These are phyloP conservation scores for Globisporangium ultimum DNA, from an alignment of 352 stramenopile genomes.

Conservation along the genomic window DNA sequence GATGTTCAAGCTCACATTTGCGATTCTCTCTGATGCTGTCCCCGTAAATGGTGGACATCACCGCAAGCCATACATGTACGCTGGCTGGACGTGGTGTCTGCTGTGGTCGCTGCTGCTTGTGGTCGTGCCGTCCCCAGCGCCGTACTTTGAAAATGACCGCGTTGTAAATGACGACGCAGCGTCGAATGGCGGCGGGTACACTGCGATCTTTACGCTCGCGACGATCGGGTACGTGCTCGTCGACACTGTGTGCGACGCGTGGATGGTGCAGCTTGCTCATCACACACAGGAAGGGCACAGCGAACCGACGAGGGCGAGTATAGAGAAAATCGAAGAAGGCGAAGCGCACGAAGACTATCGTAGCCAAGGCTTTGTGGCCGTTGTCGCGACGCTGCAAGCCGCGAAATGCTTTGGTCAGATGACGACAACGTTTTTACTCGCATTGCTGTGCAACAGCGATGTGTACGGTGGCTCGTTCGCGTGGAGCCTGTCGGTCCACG, in stretches of 20 bases:
- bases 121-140: constrained; percentile 25
- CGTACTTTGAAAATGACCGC: constrained; percentile 33
- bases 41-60: constrained; percentile 33
- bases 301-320: not conserved
- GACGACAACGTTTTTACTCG: constrained; percentile 34
- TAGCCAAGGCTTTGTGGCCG: not conserved
- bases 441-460: constrained; percentile 52
- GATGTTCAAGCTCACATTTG: constrained; percentile 51
- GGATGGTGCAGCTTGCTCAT: constrained; percentile 44
- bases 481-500: constrained; percentile 42
- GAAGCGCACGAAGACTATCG: no score
- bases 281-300: constrained; percentile 6
- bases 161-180: constrained; percentile 38
- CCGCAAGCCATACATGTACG: constrained; percentile 46
- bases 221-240: constrained; percentile 47
- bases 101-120: constrained; percentile 42
- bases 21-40: constrained; percentile 46
- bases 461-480: constrained; percentile 49
- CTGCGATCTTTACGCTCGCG: constrained; percentile 46
- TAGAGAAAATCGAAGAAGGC: no score
- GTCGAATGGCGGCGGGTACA: constrained; percentile 35
- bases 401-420: constrained; percentile 37
- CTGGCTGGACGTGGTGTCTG: constrained; percentile 43
- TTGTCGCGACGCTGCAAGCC: constrained; percentile 37
- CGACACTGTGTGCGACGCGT: constrained; percentile 37